phyloP scores from a whole-genome alignment of 176 grass and related monocot species.

The Hsuehochloa calcarea region DNA sequence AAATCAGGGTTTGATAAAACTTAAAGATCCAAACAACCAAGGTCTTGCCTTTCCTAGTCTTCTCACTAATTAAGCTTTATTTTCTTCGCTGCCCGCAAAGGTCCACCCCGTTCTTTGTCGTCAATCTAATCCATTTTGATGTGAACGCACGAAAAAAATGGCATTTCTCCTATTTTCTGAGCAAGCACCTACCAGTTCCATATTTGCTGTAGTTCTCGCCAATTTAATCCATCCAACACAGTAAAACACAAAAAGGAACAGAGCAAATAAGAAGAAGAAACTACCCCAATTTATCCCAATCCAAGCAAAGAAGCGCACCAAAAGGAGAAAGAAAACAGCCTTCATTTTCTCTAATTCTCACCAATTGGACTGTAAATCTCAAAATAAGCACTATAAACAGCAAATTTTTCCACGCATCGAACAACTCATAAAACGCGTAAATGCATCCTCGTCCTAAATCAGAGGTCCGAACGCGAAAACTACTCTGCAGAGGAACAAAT shows the following conservation, averaged over 20 bases:
- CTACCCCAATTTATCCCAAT: neutral
- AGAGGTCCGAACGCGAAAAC: neutral
- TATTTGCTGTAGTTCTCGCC: neutral
- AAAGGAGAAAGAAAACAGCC: neutral
- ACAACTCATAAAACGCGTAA: neutral
- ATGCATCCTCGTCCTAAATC: neutral
- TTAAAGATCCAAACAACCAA: neutral
- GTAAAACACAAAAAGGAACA: neutral
- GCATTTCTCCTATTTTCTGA: neutral
- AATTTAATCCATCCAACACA: neutral
- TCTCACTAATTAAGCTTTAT: neutral
- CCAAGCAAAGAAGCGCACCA: neutral
- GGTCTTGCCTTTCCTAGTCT: neutral
- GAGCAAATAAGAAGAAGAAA: neutral
- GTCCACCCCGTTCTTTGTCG: neutral
- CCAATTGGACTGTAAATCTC: neutral
- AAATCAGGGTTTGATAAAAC: neutral
- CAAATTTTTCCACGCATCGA: neutral
- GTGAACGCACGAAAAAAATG: neutral
- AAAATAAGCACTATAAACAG: neutral
- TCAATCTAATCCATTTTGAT: neutral
- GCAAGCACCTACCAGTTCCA: neutral
- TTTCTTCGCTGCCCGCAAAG: neutral
- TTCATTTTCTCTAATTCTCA: neutral
- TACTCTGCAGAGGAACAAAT: constrained; percentile 15